phyloP scores from a whole-genome alignment of 2,329 filamentous ascomycete genomes.

The Aureobasidium melanogenum region DNA sequence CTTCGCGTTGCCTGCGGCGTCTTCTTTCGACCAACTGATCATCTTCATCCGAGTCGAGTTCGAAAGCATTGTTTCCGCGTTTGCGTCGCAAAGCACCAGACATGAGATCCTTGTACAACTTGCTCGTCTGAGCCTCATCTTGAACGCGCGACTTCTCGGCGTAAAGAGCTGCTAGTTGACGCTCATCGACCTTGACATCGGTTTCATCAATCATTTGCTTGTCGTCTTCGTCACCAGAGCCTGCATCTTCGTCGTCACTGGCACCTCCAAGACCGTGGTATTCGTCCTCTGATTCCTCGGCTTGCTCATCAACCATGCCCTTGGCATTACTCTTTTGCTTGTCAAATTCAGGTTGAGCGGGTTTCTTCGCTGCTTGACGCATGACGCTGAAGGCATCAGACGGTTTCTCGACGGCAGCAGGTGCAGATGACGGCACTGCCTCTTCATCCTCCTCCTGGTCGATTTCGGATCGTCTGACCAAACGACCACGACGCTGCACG shows the following conservation, averaged over 20 bases:
- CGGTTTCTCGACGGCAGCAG: constrained; percentile 14
- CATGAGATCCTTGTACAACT: constrained; percentile 86
- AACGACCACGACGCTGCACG: constrained; percentile 43
- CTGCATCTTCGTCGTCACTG: constrained; percentile 75
- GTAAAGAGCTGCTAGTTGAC: constrained; percentile 74
- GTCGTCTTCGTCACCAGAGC: constrained; percentile 65
- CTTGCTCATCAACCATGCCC: constrained; percentile 83
- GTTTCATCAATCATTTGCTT: constrained; percentile 83
- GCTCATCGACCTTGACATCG: constrained; percentile 67
- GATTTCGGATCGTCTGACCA: constrained; percentile 32
- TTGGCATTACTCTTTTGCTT: constrained; percentile 81
- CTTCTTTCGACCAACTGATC: constrained; percentile 67
- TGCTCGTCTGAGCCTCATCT: constrained; percentile 82
- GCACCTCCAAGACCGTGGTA: constrained; percentile 88
- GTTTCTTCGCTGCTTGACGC: constrained; percentile 51
- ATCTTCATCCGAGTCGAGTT: constrained; percentile 76
- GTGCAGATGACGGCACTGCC: constrained; percentile 18
- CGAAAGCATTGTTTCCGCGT: constrained; percentile 55
- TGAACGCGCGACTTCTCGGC: constrained; percentile 70
- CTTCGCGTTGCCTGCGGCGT: constrained; percentile 75
- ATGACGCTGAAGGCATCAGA: constrained; percentile 60
- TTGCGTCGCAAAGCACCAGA: constrained; percentile 81
- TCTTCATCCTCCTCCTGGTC: constrained; percentile 40
- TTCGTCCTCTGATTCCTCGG: constrained; percentile 96
- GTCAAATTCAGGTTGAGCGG: constrained; percentile 58